Evolutionary conservation across 257 asterid species (phyloP).

Genomic region (Solanum bukasovii): DNA sequence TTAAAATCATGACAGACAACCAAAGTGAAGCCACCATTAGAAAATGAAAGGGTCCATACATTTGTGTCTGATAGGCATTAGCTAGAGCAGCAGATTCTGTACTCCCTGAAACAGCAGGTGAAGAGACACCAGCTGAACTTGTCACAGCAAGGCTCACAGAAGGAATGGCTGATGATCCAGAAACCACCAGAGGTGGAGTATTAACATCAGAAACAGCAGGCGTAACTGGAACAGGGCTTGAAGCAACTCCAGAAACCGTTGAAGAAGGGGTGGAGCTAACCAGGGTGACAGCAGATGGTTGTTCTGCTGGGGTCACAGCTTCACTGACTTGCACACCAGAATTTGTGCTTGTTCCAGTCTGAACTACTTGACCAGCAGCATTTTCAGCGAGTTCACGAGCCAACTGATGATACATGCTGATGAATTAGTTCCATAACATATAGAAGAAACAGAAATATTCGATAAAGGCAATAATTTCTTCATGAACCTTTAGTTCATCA

Average conservation of each 20-base stretch:
- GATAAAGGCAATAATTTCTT: background rate
- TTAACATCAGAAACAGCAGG: conserved; percentile 39
- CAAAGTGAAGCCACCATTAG: background rate
- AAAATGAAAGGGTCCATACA: conserved; percentile 16
- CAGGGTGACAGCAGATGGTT: conserved; percentile 27
- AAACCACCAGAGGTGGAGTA: conserved; percentile 31
- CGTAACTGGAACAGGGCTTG: conserved; percentile 47
- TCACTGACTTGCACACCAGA: conserved; percentile 30
- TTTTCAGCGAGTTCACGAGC: conserved; percentile 91
- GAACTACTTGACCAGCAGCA: conserved; percentile 44
- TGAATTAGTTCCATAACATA: conserved; percentile 16
- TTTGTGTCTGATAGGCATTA: conserved; percentile 19
- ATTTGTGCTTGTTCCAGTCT: conserved; percentile 21
- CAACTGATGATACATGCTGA: conserved; percentile 40
- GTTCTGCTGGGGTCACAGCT: conserved; percentile 36
- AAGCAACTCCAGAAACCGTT: conserved; percentile 27
- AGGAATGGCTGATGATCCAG: conserved; percentile 47
- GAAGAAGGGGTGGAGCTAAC: conserved; percentile 31
- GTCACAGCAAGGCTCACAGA: conserved; percentile 26
- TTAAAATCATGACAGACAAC: background rate
- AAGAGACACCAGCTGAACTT: conserved; percentile 28
- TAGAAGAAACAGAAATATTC: background rate
- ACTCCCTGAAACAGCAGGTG: conserved; percentile 35
- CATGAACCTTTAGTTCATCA: conserved; percentile 76
- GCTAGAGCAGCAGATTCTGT: conserved; percentile 28